A percentile compares a stretch with the other conserved stretches of the same genome.
Conservation (phyloP, 345 rosid genomes). For the Eucalyptus cloeziana region DNA sequence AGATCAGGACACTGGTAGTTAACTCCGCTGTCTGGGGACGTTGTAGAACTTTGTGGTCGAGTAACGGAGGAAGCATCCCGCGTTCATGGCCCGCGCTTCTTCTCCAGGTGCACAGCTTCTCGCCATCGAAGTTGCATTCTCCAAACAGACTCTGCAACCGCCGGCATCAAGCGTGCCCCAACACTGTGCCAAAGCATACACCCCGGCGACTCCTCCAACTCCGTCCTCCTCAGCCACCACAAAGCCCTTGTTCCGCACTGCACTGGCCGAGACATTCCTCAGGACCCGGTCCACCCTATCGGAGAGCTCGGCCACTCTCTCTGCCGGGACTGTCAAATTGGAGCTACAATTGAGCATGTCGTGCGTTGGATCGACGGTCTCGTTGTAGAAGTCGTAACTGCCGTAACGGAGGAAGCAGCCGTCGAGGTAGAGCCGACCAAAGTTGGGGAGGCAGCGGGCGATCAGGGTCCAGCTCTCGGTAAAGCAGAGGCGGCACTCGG, state of each 20-base stretch:
- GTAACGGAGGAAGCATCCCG: constrained; percentile 60
- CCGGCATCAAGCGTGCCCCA: constrained; percentile 30
- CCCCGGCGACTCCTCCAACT: constrained; percentile 2
- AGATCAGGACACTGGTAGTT: background rate
- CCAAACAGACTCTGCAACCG: constrained; percentile 43
- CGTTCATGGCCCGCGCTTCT: constrained; percentile 42
- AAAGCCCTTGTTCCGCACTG: constrained; percentile 27
- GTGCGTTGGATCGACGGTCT: constrained; percentile 9
- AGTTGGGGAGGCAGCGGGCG: constrained; percentile 7
- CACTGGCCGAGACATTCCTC: constrained; percentile 16
- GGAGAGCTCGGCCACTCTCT: background rate
- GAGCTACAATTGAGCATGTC: constrained; percentile 13
- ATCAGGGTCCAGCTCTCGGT: constrained; percentile 4
- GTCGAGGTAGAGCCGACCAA: constrained; percentile 45
- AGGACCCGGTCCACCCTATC: constrained; percentile 15
- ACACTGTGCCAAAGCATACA: constrained; percentile 66
- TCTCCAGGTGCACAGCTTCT: constrained; percentile 21
- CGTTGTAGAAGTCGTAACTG: constrained; percentile 31
- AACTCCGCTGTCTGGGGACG: background rate
- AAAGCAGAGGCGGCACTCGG: constrained; percentile 31
- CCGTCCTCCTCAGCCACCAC: constrained; percentile 10
- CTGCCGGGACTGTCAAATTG: background rate
- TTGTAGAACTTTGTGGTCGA: constrained; percentile 33
- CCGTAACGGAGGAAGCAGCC: constrained; percentile 59
- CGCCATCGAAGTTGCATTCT: constrained; percentile 21